A percentile compares a stretch with the other conserved stretches of the same genome.
These are phyloP conservation scores for Scutellaria minor DNA, from an alignment of 257 asterid species.

Conservation along the genomic window DNA sequence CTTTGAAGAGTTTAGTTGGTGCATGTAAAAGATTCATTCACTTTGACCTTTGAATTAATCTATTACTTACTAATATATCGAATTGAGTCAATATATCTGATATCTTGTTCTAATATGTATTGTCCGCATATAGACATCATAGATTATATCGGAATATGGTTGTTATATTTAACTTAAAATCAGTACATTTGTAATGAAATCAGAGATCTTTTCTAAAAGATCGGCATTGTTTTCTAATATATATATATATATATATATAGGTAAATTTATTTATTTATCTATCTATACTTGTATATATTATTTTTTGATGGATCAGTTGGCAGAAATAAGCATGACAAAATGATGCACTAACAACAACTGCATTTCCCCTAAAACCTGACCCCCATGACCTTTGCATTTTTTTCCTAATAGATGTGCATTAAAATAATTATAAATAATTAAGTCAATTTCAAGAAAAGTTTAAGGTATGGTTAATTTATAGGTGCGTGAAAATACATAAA, in stretches of 20 bases:
- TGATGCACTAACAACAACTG: constrained; percentile 57
- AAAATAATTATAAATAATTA: neutral
- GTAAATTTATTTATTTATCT: neutral
- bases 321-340: constrained; percentile 39
- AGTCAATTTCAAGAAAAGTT: neutral
- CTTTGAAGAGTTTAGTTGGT: neutral
- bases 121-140: constrained; percentile 12
- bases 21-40: neutral
- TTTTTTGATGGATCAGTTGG: constrained; percentile 44
- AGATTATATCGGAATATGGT: neutral
- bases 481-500: no score
- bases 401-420: neutral
- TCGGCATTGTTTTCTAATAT: no score
- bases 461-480: neutral
- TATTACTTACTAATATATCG: neutral
- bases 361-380: constrained; percentile 41
- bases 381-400: constrained; percentile 55
- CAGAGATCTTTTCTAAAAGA: no score
- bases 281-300: neutral
- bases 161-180: neutral
- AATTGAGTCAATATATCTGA: neutral
- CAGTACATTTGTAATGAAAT: no score
- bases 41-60: neutral
- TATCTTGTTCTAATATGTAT: constrained; percentile 6
- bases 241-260: neutral